A percentile compares a stretch with the other conserved stretches of the same genome.
phyloP scores from a whole-genome alignment of 225 moss, liverwort and hornwort genomes.

The Polytrichum commune region DNA sequence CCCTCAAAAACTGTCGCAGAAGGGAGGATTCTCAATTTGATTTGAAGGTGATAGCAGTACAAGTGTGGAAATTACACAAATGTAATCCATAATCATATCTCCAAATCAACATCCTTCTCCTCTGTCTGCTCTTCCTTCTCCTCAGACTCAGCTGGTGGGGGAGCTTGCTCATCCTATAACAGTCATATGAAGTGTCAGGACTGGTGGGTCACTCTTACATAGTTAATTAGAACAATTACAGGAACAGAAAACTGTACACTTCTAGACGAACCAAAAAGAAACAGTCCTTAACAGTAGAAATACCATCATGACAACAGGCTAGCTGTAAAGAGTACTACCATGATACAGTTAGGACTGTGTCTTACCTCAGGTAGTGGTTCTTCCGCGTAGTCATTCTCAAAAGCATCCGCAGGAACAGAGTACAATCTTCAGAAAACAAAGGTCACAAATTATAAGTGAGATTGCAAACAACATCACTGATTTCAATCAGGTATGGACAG shows the following conservation, averaged over 20 bases:
- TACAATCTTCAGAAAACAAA: conserved; percentile 61
- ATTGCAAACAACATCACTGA: too few relatives aligned
- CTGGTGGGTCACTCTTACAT: too few relatives aligned
- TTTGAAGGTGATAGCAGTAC: conserved; percentile 8
- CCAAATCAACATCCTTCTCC: conserved; percentile 77
- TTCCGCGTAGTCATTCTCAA: conserved; percentile 96
- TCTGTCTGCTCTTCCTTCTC: conserved; percentile 66
- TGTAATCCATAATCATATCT: conserved; percentile 25
- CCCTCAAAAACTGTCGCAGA: conserved; percentile 11
- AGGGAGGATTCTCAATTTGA: conserved; percentile 15
- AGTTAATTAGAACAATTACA: too few relatives aligned
- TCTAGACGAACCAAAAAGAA: background rate
- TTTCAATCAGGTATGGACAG: too few relatives aligned
- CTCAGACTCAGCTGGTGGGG: conserved; percentile 78
- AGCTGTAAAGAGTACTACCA: background rate
- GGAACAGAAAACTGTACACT: background rate
- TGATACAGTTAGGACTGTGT: background rate
- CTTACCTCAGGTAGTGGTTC: conserved; percentile 92
- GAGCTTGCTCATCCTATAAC: conserved; percentile 90
- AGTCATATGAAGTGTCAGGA: background rate
- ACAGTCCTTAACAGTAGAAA: too few relatives aligned
- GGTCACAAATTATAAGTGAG: too few relatives aligned
- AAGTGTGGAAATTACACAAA: conserved; percentile 1
- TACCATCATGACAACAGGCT: background rate
- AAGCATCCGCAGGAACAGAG: conserved; percentile 90